Evolutionary conservation across 768 basidiomycete genomes (phyloP).

Genomic region (Roridomyces roridus): DNA sequence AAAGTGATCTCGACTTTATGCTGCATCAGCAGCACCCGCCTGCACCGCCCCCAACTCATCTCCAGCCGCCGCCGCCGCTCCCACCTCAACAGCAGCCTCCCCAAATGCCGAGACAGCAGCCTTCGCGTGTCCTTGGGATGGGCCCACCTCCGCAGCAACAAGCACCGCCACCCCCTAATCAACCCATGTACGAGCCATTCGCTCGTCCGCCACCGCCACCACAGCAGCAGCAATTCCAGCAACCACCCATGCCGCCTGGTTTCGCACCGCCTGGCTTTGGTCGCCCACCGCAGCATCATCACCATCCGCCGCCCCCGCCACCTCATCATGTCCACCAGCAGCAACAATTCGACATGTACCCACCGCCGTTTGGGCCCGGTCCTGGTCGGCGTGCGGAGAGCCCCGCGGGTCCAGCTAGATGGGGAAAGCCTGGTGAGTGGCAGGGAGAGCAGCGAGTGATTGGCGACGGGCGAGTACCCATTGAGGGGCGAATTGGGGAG

Average conservation of each 20-base stretch:
- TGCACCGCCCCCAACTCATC: constrained; percentile 19
- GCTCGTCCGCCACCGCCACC: constrained; percentile 5
- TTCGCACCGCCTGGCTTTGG: constrained; percentile 16
- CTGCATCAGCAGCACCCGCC: constrained; percentile 47
- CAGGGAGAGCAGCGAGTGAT: constrained; percentile 24
- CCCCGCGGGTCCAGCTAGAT: constrained; percentile 25
- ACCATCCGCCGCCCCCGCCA: constrained; percentile 23
- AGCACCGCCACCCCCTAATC: constrained; percentile 1
- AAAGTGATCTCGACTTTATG: constrained; percentile 60
- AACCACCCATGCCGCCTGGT: constrained; percentile 13
- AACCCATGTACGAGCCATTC: constrained; percentile 19
- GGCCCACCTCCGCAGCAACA: constrained; percentile 15
- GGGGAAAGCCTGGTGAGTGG: constrained; percentile 34
- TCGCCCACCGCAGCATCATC: constrained; percentile 23
- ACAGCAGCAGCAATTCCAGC: constrained; percentile 6
- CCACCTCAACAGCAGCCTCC: constrained; percentile 2
- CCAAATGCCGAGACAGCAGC: constrained; percentile 2
- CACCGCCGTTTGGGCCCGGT: constrained; percentile 24
- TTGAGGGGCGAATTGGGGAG: constrained; percentile 24
- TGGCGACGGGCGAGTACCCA: constrained; percentile 12
- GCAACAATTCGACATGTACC: constrained; percentile 26
- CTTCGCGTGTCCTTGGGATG: constrained; percentile 6
- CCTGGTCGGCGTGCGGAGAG: constrained; percentile 18
- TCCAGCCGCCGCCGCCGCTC: constrained; percentile 11
- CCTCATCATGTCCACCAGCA: constrained; percentile 21